Evolutionary conservation across 352 stramenopile species (phyloP).

Genomic region (Hyaloperonospora brassicae): DNA sequence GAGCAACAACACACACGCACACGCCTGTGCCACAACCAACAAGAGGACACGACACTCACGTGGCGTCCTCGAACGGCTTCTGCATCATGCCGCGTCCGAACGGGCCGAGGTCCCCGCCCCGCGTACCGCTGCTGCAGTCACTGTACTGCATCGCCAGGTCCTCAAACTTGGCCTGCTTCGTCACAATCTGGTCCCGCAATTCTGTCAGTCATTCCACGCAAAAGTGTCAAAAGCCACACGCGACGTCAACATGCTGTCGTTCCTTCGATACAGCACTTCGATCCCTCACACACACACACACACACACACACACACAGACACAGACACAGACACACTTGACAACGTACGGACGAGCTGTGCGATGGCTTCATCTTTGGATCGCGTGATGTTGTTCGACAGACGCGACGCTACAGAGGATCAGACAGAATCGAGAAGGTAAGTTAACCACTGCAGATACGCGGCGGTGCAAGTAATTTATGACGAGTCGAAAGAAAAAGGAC

Average conservation of each 20-base stretch:
- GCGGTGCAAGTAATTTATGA: neutral
- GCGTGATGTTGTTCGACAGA: constrained; percentile 86
- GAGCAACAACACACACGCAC: too few relatives aligned
- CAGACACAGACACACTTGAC: neutral
- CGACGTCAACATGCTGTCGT: neutral
- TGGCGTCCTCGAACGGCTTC: constrained; percentile 88
- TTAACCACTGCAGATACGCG: too few relatives aligned
- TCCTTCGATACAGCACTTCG: neutral
- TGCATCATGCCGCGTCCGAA: constrained; percentile 88
- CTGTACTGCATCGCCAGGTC: constrained; percentile 78
- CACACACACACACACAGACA: neutral
- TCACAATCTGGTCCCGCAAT: constrained; percentile 77
- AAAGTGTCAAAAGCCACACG: too few relatives aligned
- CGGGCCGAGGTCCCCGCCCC: constrained; percentile 86
- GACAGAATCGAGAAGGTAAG: neutral
- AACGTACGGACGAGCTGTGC: constrained; percentile 56
- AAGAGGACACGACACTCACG: constrained; percentile 21
- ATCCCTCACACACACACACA: neutral
- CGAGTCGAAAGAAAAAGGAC: neutral
- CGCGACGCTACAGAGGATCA: constrained; percentile 48
- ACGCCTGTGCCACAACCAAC: too few relatives aligned
- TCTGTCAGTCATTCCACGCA: constrained; percentile 13
- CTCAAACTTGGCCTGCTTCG: constrained; percentile 67
- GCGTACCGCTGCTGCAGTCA: constrained; percentile 73
- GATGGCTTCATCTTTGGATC: constrained; percentile 88